phyloP scores from a whole-genome alignment of 2,329 filamentous ascomycete species.

The Ilyonectria mors-panacis region DNA sequence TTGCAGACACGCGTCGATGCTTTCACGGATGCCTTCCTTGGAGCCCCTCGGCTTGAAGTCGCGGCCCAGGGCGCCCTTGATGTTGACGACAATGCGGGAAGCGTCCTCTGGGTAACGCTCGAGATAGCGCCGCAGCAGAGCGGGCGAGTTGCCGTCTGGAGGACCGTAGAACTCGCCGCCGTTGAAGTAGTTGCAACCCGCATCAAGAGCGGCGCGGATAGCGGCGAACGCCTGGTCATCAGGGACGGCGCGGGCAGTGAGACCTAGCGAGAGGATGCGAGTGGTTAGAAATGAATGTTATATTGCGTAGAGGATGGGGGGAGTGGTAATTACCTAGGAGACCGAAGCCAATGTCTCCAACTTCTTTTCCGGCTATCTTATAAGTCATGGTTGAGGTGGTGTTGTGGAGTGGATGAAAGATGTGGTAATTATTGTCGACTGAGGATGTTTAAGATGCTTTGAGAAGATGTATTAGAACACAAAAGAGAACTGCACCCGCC shows the following conservation, averaged over 20 bases:
- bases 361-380: conserved; percentile 39
- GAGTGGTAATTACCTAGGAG: conserved; percentile 46
- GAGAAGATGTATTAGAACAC: neutral
- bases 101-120: conserved; percentile 72
- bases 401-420: conserved; percentile 1
- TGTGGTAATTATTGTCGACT: neutral
- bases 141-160: conserved; percentile 66
- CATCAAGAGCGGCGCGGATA: conserved; percentile 65
- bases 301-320: conserved; percentile 31
- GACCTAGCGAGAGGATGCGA: conserved; percentile 26
- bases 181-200: conserved; percentile 66
- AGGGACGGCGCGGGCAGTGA: conserved; percentile 38
- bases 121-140: conserved; percentile 73
- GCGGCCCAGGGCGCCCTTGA: conserved; percentile 69
- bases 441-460: conserved; percentile 4
- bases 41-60: conserved; percentile 62
- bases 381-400: conserved; percentile 38
- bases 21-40: conserved; percentile 65
- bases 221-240: conserved; percentile 63
- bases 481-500: neutral
- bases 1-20: conserved; percentile 67
- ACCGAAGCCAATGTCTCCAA: conserved; percentile 42
- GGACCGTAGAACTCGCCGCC: conserved; percentile 74
- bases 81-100: conserved; percentile 69
- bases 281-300: neutral